Evolutionary conservation across 139 green algal species (phyloP).

Genomic region (Desmodesmus armatus): DNA sequence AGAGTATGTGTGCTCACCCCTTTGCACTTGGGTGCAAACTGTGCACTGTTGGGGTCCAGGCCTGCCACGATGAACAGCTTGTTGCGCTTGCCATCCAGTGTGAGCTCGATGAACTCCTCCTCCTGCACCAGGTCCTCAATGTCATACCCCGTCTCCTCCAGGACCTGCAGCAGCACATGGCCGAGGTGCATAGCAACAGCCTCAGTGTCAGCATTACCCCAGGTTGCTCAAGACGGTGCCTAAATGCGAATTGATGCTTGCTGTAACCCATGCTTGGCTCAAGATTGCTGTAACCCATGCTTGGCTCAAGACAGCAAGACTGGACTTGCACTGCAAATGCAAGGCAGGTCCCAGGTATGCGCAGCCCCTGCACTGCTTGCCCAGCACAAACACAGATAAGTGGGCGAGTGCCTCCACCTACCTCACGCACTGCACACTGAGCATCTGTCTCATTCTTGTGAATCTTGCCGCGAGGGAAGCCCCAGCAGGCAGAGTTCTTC

Average conservation of each 20-base stretch:
- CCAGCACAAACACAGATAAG: too few species aligned
- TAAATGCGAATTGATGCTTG: too few species aligned
- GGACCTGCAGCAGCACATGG: constrained; percentile 58
- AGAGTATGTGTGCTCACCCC: constrained; percentile 53
- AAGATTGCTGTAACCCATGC: too few species aligned
- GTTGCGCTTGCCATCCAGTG: constrained; percentile 65
- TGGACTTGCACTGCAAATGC: too few species aligned
- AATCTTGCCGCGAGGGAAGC: constrained; percentile 95
- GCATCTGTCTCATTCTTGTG: constrained; percentile 85
- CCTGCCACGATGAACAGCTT: constrained; percentile 84
- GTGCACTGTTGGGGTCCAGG: constrained; percentile 68
- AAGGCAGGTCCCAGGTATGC: too few species aligned
- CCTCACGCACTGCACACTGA: constrained; percentile 90
- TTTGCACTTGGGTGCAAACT: constrained; percentile 74
- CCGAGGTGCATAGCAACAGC: neutral
- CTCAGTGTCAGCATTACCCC: neutral
- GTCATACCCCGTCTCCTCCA: constrained; percentile 87
- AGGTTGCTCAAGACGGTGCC: too few species aligned
- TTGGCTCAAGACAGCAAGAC: too few species aligned
- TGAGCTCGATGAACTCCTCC: constrained; percentile 75
- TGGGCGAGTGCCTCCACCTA: constrained; percentile 44
- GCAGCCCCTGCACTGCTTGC: too few species aligned
- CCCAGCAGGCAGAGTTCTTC: constrained; percentile 82
- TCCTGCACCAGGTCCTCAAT: constrained; percentile 60
- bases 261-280: too few species aligned